phyloP scores from a whole-genome alignment of 2,329 filamentous ascomycete species.

The Camptophora hylomeconis region DNA sequence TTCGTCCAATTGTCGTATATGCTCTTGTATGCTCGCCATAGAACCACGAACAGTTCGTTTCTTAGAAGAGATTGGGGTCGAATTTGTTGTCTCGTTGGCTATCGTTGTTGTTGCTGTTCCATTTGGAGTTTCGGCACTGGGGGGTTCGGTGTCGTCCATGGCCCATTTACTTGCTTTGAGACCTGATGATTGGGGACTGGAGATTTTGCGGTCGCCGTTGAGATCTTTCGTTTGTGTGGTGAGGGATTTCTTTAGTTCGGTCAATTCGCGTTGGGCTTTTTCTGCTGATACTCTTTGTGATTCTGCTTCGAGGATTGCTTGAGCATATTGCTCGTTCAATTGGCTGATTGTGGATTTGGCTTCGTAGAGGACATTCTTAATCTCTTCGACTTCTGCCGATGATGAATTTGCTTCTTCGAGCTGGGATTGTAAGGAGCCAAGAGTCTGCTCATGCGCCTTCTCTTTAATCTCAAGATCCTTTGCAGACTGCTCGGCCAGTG shows the following conservation, averaged over 20 bases:
- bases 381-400: conserved; percentile 3
- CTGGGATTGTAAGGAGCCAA: conserved; percentile 41
- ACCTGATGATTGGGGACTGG: conserved; percentile 1
- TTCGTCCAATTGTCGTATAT: conserved; percentile 17
- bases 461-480: conserved; percentile 28
- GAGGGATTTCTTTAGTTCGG: conserved; percentile 2
- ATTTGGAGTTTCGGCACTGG: conserved; percentile 1
- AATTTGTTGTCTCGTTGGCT: conserved; percentile 28
- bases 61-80: conserved; percentile 3
- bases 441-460: conserved; percentile 48
- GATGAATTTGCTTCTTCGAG: conserved; percentile 23
- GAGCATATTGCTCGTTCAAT: not conserved
- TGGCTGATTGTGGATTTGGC: conserved; percentile 3
- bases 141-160: not conserved
- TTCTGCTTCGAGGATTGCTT: conserved; percentile 1
- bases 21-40: conserved; percentile 30
- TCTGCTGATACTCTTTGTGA: conserved; percentile 17
- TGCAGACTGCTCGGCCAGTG: conserved; percentile 21
- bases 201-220: not conserved
- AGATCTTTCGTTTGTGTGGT: not conserved
- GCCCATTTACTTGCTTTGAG: conserved; percentile 7
- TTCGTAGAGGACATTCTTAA: conserved; percentile 6
- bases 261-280: conserved; percentile 27
- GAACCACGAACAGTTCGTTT: conserved; percentile 20
- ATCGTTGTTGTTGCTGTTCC: conserved; percentile 19